phyloP scores from a whole-genome alignment of 2,329 filamentous ascomycete species.

The Pestalotiopsis fici region DNA sequence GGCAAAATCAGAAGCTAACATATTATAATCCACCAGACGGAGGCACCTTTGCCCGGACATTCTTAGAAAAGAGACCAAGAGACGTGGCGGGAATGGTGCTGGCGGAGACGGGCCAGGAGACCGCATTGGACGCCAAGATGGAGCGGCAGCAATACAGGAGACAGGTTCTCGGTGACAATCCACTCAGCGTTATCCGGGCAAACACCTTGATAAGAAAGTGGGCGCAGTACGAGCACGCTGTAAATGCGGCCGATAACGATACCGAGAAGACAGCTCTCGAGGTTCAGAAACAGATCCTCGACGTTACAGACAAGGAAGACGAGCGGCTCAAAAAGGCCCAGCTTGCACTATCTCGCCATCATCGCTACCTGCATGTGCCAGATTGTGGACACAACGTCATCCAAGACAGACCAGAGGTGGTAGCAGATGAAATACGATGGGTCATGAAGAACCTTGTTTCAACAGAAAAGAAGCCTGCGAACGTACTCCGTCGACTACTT shows the following conservation, averaged over 20 bases:
- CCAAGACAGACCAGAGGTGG: conserved; percentile 23
- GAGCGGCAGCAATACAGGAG: conserved; percentile 20
- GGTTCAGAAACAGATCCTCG: conserved; percentile 19
- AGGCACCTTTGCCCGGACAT: conserved; percentile 27
- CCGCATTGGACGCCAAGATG: conserved; percentile 20
- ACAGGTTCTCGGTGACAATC: conserved; percentile 18
- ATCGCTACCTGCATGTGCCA: conserved; percentile 21
- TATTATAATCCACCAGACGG: conserved; percentile 13
- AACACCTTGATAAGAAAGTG: conserved; percentile 22
- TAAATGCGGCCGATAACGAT: conserved; percentile 1
- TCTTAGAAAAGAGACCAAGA: conserved; percentile 16
- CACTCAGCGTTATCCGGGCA: conserved; percentile 25
- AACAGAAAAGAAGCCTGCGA: not conserved
- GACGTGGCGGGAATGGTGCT: conserved; percentile 24
- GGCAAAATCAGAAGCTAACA: too few relatives aligned
- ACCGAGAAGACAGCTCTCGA: conserved; percentile 2
- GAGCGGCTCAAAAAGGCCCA: conserved; percentile 27
- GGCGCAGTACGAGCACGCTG: conserved; percentile 17
- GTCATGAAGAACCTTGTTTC: conserved; percentile 15
- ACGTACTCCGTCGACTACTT: not conserved
- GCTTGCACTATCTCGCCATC: conserved; percentile 19
- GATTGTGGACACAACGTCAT: conserved; percentile 28
- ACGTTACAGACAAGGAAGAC: conserved; percentile 21
- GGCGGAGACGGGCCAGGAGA: conserved; percentile 30
- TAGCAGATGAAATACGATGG: conserved; percentile 26